phyloP scores from a whole-genome alignment of 139 green algal species.

The Chlorella sp. region DNA sequence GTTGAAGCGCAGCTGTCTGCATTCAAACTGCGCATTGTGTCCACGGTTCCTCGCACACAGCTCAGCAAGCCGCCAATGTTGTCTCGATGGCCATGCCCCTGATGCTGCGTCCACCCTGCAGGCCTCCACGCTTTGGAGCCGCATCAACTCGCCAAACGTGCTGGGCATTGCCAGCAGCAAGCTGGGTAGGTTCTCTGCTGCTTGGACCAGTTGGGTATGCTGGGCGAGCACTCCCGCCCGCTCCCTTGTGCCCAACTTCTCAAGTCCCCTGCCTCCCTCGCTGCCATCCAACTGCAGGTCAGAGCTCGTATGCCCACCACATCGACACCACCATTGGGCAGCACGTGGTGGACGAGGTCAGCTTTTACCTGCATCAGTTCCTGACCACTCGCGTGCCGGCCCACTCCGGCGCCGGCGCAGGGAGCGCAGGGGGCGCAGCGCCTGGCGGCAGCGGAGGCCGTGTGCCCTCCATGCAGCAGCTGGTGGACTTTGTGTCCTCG shows the following conservation, averaged over 20 bases:
- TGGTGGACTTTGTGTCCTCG: not conserved
- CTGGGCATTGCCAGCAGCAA: constrained; percentile 71
- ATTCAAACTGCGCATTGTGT: no score
- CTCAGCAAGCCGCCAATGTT: no score
- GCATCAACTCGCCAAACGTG: constrained; percentile 66
- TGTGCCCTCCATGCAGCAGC: not conserved
- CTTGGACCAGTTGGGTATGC: no score
- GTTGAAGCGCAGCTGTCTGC: no score
- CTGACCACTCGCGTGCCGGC: not conserved
- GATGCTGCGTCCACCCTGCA: not conserved
- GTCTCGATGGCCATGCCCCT: not conserved
- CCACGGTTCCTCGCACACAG: no score
- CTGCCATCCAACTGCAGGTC: constrained; percentile 7
- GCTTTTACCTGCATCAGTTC: constrained; percentile 23
- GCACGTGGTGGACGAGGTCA: constrained; percentile 47
- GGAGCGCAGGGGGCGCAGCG: not conserved
- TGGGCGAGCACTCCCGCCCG: no score
- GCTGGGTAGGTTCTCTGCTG: constrained; percentile 29
- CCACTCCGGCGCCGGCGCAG: not conserved
- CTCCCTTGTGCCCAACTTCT: no score
- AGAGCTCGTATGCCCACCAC: constrained; percentile 50
- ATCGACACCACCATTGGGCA: constrained; percentile 24
- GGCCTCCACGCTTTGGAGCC: constrained; percentile 67
- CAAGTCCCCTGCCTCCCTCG: no score
- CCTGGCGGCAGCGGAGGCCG: not conserved